Base-by-base conservation (phyloP, 2,329 filamentous ascomycete genomes). In the Orbilia javanica region DNA sequence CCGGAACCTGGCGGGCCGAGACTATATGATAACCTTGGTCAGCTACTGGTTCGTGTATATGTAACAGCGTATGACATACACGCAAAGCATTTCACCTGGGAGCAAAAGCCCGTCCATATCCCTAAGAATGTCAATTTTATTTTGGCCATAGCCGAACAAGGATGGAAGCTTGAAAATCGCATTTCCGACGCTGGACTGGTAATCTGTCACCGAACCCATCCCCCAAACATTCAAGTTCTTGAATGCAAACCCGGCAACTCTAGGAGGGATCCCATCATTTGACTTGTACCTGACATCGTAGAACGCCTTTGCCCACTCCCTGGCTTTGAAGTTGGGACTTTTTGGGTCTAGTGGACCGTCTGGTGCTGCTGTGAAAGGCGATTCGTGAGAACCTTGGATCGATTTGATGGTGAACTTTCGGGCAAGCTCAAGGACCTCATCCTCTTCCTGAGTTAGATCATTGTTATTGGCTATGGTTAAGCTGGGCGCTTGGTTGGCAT, bases 121-220 rank as follows among this genome's bases (percentile, higher is more conserved):
- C 79, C 87, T 88, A 77, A 93, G 84, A 80, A 93, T 93, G 81
- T 93, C 89, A 80, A 92, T 85, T 79, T 83, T 84, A 20, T 34
- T 83, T 83, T 81, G 84, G 82, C 79, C 82, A 15, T 46, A 69
- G 20, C 85, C 85, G 0, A 83, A 84, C 0, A 83, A 81, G 4
- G 46, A 66, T 22, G 63, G 63, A 27, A 66, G 34, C 60, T 88
- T 87, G 1, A 91, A 83, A 85, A 88, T 89, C 70, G 90, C 85
- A 80, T 91, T 91, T 79, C 84, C 85, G 31, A 91, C 89, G 79
- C 90, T 87, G 84, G 90, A 90, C 82, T 93, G 91, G 83, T 90
- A 93, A 82, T 93, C 91, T 0, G 90, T 92, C 0, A 88, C 86
- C 46, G 87, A 88, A 18, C 84, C 84, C 69, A 81, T 84, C 1